Evolutionary conservation across 202 grass and related monocot genomes (phyloP).

Genomic region (Hordeum pubiflorum): DNA sequence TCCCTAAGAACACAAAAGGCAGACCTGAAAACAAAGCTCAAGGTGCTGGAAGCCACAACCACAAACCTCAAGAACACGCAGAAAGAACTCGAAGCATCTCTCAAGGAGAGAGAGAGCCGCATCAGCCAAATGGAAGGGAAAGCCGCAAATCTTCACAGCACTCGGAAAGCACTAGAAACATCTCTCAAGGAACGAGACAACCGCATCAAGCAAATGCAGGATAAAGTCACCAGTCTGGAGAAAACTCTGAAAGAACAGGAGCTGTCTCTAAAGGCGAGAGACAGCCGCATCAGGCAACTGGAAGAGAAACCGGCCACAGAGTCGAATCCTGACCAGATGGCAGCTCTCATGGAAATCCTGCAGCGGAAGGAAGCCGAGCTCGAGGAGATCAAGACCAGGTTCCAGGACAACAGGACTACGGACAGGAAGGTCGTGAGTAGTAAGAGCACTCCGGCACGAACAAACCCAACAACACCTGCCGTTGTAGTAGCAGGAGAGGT

Average conservation of each 20-base stretch:
- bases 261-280: slow-evolving; percentile 37
- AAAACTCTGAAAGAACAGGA: slow-evolving; percentile 52
- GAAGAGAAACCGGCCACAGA: slow-evolving; percentile 6
- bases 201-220: slow-evolving; percentile 54
- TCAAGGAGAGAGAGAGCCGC: slow-evolving; percentile 43
- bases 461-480: slow-evolving; percentile 6
- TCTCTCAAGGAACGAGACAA: slow-evolving; percentile 48
- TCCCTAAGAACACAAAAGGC: slow-evolving; percentile 53
- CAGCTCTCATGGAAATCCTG: slow-evolving; percentile 54
- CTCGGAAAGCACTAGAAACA: slow-evolving; percentile 7
- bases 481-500: background rate
- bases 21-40: slow-evolving; percentile 73
- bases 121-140: slow-evolving; percentile 38
- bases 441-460: slow-evolving; percentile 23
- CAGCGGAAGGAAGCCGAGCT: slow-evolving; percentile 67
- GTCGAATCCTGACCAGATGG: slow-evolving; percentile 36
- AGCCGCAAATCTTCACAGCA: background rate
- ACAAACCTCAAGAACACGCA: slow-evolving; percentile 45
- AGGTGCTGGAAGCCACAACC: slow-evolving; percentile 38
- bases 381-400: slow-evolving; percentile 60
- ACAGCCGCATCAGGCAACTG: slow-evolving; percentile 39
- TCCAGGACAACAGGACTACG: slow-evolving; percentile 33
- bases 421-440: background rate
- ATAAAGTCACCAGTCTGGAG: slow-evolving; percentile 30
- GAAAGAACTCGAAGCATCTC: slow-evolving; percentile 51